Conservation (phyloP, 2,329 filamentous ascomycete species). For the Didymella exigua region DNA sequence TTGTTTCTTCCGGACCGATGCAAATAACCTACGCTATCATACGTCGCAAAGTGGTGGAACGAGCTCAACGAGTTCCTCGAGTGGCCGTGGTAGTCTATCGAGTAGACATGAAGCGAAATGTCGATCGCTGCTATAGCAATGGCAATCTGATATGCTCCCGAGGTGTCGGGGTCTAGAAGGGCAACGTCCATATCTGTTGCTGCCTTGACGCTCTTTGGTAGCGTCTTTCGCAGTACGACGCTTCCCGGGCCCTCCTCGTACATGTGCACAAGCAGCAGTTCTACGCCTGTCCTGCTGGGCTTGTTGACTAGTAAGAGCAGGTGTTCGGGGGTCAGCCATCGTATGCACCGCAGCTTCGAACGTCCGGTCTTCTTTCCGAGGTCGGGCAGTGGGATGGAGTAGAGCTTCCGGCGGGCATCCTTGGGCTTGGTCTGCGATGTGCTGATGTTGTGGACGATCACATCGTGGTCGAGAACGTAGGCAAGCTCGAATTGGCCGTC, state of each 20-base stretch:
- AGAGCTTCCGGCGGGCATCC: slow-evolving; percentile 36
- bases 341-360: slow-evolving; percentile 61
- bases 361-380: slow-evolving; percentile 48
- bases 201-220: slow-evolving; percentile 72
- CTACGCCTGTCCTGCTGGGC: slow-evolving; percentile 60
- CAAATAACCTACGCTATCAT: slow-evolving; percentile 56
- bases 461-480: slow-evolving; percentile 77
- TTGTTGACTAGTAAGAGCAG: slow-evolving; percentile 63
- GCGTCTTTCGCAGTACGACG: slow-evolving; percentile 59
- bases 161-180: slow-evolving; percentile 64
- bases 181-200: slow-evolving; percentile 80
- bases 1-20: not conserved
- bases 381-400: slow-evolving; percentile 38
- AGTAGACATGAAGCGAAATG: slow-evolving; percentile 77
- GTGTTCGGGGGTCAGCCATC: slow-evolving; percentile 61
- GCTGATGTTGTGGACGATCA: slow-evolving; percentile 69
- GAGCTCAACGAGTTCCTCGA: slow-evolving; percentile 53
- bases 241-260: slow-evolving; percentile 60
- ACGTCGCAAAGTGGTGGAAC: slow-evolving; percentile 57
- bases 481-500: slow-evolving; percentile 71
- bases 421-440: slow-evolving; percentile 47
- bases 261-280: slow-evolving; percentile 64
- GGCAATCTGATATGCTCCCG: slow-evolving; percentile 74
- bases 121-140: slow-evolving; percentile 82
- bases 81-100: slow-evolving; percentile 70